These are phyloP conservation scores for Pseudocercospora pini-densiflorae DNA, from an alignment of 2,329 filamentous ascomycete genomes.

Conservation along the genomic window DNA sequence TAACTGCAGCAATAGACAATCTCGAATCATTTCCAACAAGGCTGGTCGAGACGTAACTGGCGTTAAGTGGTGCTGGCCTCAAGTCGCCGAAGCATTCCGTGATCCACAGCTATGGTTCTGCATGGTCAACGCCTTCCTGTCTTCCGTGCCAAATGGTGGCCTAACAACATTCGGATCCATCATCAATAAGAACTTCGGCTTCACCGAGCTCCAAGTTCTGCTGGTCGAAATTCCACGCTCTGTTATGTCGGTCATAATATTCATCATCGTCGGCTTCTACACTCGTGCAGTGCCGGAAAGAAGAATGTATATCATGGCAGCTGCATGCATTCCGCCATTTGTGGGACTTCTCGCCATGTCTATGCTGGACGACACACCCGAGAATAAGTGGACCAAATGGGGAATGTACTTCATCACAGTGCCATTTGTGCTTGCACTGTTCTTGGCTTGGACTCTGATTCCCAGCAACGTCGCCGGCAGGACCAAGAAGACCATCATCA, in stretches of 20 bases:
- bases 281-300: conserved; percentile 37
- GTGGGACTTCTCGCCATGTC: conserved; percentile 42
- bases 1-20: conserved; percentile 23
- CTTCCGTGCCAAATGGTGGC: conserved; percentile 35
- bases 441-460: conserved; percentile 44
- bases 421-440: conserved; percentile 39
- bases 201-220: conserved; percentile 40
- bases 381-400: conserved; percentile 45
- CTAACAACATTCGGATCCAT: conserved; percentile 35
- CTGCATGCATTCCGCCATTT: conserved; percentile 39
- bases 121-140: conserved; percentile 37
- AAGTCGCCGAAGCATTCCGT: conserved; percentile 35
- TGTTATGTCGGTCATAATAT: conserved; percentile 38
- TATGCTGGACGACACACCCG: conserved; percentile 39
- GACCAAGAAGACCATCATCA: conserved; percentile 54
- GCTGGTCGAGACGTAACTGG: conserved; percentile 38
- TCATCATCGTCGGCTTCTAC: conserved; percentile 40
- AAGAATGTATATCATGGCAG: conserved; percentile 43
- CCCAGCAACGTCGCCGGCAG: conserved; percentile 53
- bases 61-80: conserved; percentile 36
- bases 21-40: conserved; percentile 37
- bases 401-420: conserved; percentile 42
- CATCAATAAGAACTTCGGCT: conserved; percentile 35
- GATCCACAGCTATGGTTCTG: conserved; percentile 37
- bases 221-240: conserved; percentile 41